These are phyloP conservation scores for Rhodotorula taiwanensis DNA, from an alignment of 768 basidiomycete species.

Conservation along the genomic window DNA sequence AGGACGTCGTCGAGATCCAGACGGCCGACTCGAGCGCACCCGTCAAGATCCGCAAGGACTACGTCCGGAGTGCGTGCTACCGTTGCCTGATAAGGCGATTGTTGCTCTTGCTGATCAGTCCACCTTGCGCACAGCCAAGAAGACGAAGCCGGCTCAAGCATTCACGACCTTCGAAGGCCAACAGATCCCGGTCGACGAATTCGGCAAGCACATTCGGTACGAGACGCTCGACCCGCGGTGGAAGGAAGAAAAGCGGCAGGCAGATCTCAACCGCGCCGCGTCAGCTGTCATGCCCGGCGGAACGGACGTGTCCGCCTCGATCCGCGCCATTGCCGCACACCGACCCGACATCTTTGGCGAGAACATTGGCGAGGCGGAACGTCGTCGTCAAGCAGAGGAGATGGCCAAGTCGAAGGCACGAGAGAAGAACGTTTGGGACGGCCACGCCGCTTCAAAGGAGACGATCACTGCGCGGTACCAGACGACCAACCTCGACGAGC, in stretches of 20 bases:
- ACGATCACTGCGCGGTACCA: slow-evolving; percentile 86
- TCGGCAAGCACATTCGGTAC: slow-evolving; percentile 97
- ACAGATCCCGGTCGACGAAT: slow-evolving; percentile 87
- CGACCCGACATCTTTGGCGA: slow-evolving; percentile 96
- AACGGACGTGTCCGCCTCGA: slow-evolving; percentile 87
- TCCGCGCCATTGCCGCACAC: slow-evolving; percentile 86
- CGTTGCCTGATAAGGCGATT: too few species aligned
- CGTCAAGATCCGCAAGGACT: slow-evolving; percentile 93
- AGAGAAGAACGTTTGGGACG: slow-evolving; percentile 98
- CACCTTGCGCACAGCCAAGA: slow-evolving; percentile 44
- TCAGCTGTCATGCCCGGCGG: slow-evolving; percentile 49
- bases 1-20: slow-evolving; percentile 30
- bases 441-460: slow-evolving; percentile 89
- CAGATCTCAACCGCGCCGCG: slow-evolving; percentile 78
- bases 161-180: slow-evolving; percentile 79
- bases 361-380: slow-evolving; percentile 76
- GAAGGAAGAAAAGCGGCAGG: slow-evolving; percentile 85
- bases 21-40: slow-evolving; percentile 58
- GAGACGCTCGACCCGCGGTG: slow-evolving; percentile 94
- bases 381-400: slow-evolving; percentile 67
- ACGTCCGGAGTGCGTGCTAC: slow-evolving; percentile 75
- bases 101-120: not conserved
- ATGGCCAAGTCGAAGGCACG: slow-evolving; percentile 71
- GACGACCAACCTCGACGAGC: slow-evolving; percentile 91
- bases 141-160: slow-evolving; percentile 59